Evolutionary conservation across 192 early-diverging fungal genomes (phyloP).

Genomic region (Backusella circina): DNA sequence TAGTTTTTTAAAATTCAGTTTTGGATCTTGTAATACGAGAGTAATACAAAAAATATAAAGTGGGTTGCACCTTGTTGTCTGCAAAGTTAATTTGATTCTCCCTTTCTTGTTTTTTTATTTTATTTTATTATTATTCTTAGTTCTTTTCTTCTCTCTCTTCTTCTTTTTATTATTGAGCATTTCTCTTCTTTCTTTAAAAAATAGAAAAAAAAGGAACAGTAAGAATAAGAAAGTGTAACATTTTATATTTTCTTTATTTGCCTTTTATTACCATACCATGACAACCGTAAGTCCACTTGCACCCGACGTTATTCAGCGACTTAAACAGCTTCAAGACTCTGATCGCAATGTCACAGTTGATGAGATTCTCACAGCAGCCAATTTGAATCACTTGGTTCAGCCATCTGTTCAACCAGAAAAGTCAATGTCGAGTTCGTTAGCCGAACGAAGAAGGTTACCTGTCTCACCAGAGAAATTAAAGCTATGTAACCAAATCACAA

Average conservation of each 20-base stretch:
- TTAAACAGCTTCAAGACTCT: conserved; percentile 16
- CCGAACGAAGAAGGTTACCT: conserved; percentile 34
- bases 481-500: conserved; percentile 8
- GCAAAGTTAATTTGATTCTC: background rate
- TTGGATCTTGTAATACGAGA: background rate
- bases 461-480: conserved; percentile 31
- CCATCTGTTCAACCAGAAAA: conserved; percentile 1
- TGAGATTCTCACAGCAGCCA: conserved; percentile 24
- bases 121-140: background rate
- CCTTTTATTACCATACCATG: background rate
- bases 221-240: background rate
- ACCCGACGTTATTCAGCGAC: conserved; percentile 15
- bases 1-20: background rate
- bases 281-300: conserved; percentile 1
- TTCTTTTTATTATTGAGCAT: background rate
- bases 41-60: conserved; percentile 3
- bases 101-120: background rate
- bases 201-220: background rate
- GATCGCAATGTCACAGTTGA: conserved; percentile 20
- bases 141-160: background rate
- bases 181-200: conserved; percentile 1
- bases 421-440: conserved; percentile 21
- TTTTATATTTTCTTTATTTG: background rate
- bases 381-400: conserved; percentile 23
- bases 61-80: conserved; percentile 1